Percentiles rank a stretch among this genome's conserved stretches.
These are phyloP conservation scores for Microstegium vimineum DNA, from an alignment of 176 grass and related monocot genomes.

Conservation along the genomic window DNA sequence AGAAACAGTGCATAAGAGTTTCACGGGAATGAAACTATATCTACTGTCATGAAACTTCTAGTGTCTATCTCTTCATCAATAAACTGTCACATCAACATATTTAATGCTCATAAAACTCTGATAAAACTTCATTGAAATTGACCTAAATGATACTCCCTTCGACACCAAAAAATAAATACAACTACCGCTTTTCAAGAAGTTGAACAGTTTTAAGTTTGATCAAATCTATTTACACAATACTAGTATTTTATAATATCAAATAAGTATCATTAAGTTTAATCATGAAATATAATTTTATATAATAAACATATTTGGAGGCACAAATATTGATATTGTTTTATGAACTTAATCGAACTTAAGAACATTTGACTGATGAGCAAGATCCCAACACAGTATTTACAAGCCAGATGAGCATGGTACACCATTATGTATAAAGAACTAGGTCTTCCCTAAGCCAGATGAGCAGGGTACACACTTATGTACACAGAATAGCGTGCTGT, in stretches of 20 bases:
- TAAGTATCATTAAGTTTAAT: neutral
- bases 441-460: neutral
- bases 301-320: neutral
- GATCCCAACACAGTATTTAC: neutral
- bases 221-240: neutral
- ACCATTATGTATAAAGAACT: constrained; percentile 3
- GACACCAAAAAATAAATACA: neutral
- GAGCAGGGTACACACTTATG: neutral
- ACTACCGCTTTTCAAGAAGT: neutral
- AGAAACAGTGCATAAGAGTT: no score
- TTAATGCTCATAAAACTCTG: no score
- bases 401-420: neutral
- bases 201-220: neutral
- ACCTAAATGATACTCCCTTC: neutral
- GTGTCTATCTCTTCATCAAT: no score
- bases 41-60: no score
- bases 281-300: neutral
- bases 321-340: neutral
- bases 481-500: neutral
- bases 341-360: neutral
- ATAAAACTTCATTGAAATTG: no score
- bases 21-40: no score
- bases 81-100: no score
- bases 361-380: neutral
- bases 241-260: neutral